Evolutionary conservation across 129 eudicot genomes (phyloP), one percentile per base, ranked within the genome.

Genomic region (Gnaphalium uliginosum): DNA sequence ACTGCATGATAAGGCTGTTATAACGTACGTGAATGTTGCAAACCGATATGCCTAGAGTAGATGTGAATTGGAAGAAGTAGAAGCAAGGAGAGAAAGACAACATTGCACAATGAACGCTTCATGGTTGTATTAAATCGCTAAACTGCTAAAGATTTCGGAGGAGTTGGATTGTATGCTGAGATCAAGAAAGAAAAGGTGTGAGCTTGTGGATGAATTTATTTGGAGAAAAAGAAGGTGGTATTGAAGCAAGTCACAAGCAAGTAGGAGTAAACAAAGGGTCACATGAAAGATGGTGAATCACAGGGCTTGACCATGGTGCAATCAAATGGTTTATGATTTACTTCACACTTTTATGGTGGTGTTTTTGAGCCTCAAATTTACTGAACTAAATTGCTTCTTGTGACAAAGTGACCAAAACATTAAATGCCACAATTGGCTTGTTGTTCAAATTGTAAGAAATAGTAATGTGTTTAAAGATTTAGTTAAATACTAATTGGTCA

Each of bases 191-290:
- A 9, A 43, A 33, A 21, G 75, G 26, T 23, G 58, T 59, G 48
- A 39, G 32, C 13, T 32, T 63, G 25, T 18, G 30, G 14, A 37
- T 48, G 73, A 66, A 57, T 66, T 56, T 82, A 77, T 77, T 77
- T 43, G 65, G 35, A 54, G 53, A 32, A 33, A 75, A 66, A 77
- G 54, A 80, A 74, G 78, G 82, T 80, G 78, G 85, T 68, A 92
- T 87, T 92, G 91, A 92, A 89, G 87, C 93, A 87, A 89, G 86
- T 92, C 97, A 92, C 97, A 89, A 87, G 92, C 82, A 83, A 83
- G 41, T 66, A 89, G 81, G 81, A 29, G 86, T 51, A 25, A 56
- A 65, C 32, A 78, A 79, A 39, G 68, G 78, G 79, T 90, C 93
- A 90, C 92, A 87, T 77, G 96, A 87, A 90, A 83, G 81, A 77